Evolutionary conservation across 768 basidiomycete species (phyloP).

Genomic region (Porpolomopsis calyptriformis): DNA sequence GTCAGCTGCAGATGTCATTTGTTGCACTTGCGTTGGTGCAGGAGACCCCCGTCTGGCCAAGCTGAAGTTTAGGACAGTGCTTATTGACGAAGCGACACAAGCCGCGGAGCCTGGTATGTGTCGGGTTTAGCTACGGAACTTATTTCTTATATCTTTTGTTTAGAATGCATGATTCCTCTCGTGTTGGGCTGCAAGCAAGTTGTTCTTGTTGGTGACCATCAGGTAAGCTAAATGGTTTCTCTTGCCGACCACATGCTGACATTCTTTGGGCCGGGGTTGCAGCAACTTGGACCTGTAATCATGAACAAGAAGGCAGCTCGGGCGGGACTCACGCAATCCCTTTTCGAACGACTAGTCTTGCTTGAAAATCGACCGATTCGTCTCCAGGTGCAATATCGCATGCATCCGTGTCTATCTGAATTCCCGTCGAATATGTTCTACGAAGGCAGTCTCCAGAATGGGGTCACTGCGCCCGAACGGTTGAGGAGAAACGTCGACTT

Average conservation of each 20-base stretch:
- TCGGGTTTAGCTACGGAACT: conserved; percentile 3
- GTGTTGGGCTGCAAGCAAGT: conserved; percentile 98
- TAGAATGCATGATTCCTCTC: conserved; percentile 99
- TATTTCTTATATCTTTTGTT: conserved; percentile 6
- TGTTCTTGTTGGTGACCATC: conserved; percentile 95
- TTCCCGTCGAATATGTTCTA: conserved; percentile 99
- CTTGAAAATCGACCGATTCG: conserved; percentile 95
- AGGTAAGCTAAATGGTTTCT: conserved; percentile 19
- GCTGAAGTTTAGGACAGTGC: conserved; percentile 95
- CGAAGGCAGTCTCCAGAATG: conserved; percentile 96
- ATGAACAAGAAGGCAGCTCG: conserved; percentile 99
- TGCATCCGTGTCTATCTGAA: conserved; percentile 98
- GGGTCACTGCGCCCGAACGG: conserved; percentile 96
- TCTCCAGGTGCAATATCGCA: conserved; percentile 98
- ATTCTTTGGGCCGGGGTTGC: too few species aligned
- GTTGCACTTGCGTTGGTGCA: conserved; percentile 95
- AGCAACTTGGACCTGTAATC: conserved; percentile 97
- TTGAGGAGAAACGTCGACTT: conserved; percentile 98
- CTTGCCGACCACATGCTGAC: too few species aligned
- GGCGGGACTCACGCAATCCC: conserved; percentile 95
- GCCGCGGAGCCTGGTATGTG: conserved; percentile 86
- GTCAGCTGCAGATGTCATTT: conserved; percentile 91
- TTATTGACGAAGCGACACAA: conserved; percentile 98
- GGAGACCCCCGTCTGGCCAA: conserved; percentile 95
- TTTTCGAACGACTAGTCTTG: conserved; percentile 94